A percentile compares a stretch with the other conserved stretches of the same genome.
phyloP scores from a whole-genome alignment of 2,329 filamentous ascomycete species.

The Penicillium thymicola region DNA sequence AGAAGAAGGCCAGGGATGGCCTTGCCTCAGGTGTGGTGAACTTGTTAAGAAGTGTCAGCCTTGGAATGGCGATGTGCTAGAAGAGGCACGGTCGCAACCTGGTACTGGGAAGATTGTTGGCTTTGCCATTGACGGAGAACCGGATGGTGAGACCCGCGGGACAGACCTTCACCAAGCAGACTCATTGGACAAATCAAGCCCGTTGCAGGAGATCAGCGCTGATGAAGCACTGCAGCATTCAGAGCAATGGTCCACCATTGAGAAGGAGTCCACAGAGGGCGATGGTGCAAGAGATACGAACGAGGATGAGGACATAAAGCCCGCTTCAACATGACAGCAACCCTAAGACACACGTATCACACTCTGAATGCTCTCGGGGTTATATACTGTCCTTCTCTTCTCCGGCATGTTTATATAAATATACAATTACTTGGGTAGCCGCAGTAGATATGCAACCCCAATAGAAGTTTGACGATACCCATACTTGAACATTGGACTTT shows the following conservation, averaged over 20 bases:
- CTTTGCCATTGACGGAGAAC: slow-evolving; percentile 35
- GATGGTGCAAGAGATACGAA: background rate
- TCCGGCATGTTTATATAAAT: slow-evolving; percentile 7
- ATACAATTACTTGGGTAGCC: background rate
- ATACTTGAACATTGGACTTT: background rate
- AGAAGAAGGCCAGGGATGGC: slow-evolving; percentile 93
- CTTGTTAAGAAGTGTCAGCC: slow-evolving; percentile 80
- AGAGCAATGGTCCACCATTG: slow-evolving; percentile 37
- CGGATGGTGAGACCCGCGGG: slow-evolving; percentile 11
- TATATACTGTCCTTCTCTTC: background rate
- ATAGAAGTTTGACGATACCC: slow-evolving; percentile 17
- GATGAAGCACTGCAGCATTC: slow-evolving; percentile 38
- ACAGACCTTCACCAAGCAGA: slow-evolving; percentile 6
- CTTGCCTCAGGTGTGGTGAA: slow-evolving; percentile 83
- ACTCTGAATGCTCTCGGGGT: background rate
- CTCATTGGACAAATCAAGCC: slow-evolving; percentile 16
- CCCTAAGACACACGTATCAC: background rate
- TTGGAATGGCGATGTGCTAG: slow-evolving; percentile 84
- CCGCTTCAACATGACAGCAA: background rate
- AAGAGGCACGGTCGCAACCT: slow-evolving; percentile 35
- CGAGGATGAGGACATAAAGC: background rate
- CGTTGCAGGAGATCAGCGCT: slow-evolving; percentile 27
- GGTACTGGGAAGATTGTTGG: slow-evolving; percentile 42
- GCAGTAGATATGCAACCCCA: background rate
- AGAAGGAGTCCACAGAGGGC: slow-evolving; percentile 25